Percentiles rank a stretch among this genome's conserved stretches.
phyloP scores from a whole-genome alignment of 225 moss, liverwort and hornwort genomes.

The Bryum argenteum region DNA sequence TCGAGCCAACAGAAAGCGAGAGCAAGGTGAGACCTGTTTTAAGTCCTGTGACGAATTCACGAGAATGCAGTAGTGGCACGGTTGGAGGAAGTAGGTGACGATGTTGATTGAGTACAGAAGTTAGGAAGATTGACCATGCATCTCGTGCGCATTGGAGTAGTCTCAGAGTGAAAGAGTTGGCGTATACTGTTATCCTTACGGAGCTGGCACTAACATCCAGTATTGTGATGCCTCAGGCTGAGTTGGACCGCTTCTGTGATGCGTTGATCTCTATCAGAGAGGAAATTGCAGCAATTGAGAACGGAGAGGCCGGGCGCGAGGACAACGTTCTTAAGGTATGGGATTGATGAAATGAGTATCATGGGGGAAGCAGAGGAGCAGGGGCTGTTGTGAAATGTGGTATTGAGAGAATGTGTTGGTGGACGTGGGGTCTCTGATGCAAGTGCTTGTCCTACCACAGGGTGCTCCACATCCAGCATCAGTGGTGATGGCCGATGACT shows the following conservation, averaged over 20 bases:
- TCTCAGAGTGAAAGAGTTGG: neutral
- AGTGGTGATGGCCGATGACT: slow-evolving; percentile 74
- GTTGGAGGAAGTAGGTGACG: slow-evolving; percentile 7
- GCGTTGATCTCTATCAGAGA: slow-evolving; percentile 88
- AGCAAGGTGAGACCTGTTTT: slow-evolving; percentile 61
- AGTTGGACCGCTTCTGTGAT: slow-evolving; percentile 90
- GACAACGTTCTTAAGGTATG: slow-evolving; percentile 81
- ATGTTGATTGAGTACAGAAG: neutral
- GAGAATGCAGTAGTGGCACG: slow-evolving; percentile 1
- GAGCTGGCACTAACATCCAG: slow-evolving; percentile 18
- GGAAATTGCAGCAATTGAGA: slow-evolving; percentile 84
- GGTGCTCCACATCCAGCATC: slow-evolving; percentile 91
- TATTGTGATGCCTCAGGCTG: slow-evolving; percentile 59
- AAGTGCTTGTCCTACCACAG: slow-evolving; percentile 36
- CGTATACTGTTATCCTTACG: neutral
- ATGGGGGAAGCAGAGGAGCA: slow-evolving; percentile 23
- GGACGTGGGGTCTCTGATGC: slow-evolving; percentile 22
- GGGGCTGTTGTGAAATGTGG: neutral
- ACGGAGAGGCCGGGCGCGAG: slow-evolving; percentile 58
- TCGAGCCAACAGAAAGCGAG: slow-evolving; percentile 98
- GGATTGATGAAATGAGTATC: neutral
- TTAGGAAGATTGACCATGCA: neutral
- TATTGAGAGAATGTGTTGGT: neutral
- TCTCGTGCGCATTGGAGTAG: slow-evolving; percentile 2
- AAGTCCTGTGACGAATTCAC: neutral